phyloP scores from a whole-genome alignment of 2,329 filamentous ascomycete genomes.

The Arthrobotrys iridis region DNA sequence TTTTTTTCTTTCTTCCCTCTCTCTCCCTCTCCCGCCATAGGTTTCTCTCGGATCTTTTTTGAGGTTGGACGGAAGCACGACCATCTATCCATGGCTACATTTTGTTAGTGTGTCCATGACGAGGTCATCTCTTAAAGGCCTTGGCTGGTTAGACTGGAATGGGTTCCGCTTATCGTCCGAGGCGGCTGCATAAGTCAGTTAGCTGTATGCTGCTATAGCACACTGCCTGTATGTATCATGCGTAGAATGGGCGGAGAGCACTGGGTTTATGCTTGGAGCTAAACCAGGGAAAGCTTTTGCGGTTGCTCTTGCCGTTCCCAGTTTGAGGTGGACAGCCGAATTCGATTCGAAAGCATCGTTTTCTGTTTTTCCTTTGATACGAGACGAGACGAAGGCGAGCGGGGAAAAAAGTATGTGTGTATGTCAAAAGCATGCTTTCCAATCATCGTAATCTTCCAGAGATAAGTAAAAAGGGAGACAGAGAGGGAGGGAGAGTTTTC shows the following conservation, averaged over 20 bases:
- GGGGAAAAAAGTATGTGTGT: neutral
- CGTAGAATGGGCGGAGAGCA: neutral
- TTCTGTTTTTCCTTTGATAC: neutral
- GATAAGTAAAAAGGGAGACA: constrained; percentile 4
- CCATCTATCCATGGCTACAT: constrained; percentile 1
- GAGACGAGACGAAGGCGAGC: neutral
- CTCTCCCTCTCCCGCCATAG: neutral
- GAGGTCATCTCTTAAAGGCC: constrained; percentile 35
- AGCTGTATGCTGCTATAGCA: neutral
- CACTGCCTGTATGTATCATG: neutral
- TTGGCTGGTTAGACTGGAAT: constrained; percentile 2
- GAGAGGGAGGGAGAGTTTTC: constrained; percentile 3
- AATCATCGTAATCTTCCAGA: constrained; percentile 18
- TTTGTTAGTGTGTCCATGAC: constrained; percentile 1
- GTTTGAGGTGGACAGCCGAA: neutral
- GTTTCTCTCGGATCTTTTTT: neutral
- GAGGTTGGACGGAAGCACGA: neutral
- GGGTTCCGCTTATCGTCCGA: constrained; percentile 11
- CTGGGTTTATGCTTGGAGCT: neutral
- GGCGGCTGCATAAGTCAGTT: neutral
- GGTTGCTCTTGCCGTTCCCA: constrained; percentile 18
- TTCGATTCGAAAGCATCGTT: constrained; percentile 5
- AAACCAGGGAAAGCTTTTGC: neutral
- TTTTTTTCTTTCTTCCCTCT: neutral
- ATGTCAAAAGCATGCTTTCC: neutral